phyloP scores from a whole-genome alignment of 768 basidiomycete species.

The Tylopilus vinaceipallidus region DNA sequence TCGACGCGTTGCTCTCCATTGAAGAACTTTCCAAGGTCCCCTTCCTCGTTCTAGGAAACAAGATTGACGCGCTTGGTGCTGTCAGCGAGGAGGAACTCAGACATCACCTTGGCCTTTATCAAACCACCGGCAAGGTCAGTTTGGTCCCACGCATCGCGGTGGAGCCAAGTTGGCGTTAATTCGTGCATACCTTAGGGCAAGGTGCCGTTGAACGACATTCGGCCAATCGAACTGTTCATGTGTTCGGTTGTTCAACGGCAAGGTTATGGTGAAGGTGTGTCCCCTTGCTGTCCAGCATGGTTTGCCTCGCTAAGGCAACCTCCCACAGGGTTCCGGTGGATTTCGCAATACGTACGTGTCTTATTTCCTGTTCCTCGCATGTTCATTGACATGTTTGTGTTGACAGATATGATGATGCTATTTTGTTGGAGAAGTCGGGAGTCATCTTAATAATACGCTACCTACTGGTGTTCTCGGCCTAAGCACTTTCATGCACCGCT shows the following conservation, averaged over 20 bases:
- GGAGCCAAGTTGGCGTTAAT: conserved; percentile 7
- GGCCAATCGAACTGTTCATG: conserved; percentile 99
- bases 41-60: conserved; percentile 98
- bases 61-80: conserved; percentile 98
- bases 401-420: conserved; percentile 27
- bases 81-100: conserved; percentile 97
- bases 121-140: conserved; percentile 97
- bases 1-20: conserved; percentile 93
- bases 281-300: neutral
- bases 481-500: conserved; percentile 10
- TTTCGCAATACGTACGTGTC: conserved; percentile 93
- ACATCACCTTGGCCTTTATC: conserved; percentile 92
- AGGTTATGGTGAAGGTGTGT: conserved; percentile 92
- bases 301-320: conserved; percentile 6
- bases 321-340: conserved; percentile 80
- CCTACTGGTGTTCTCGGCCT: conserved; percentile 18
- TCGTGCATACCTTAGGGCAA: conserved; percentile 65
- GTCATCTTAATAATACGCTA: conserved; percentile 21
- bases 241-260: conserved; percentile 99
- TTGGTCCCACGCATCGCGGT: neutral
- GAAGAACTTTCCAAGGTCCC: conserved; percentile 95
- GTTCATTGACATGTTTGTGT: conserved; percentile 9
- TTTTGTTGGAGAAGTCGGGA: conserved; percentile 1
- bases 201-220: conserved; percentile 92
- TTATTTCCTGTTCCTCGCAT: neutral